phyloP scores from a whole-genome alignment of 2,329 filamentous ascomycete genomes.

The Paradendryphiella salina region DNA sequence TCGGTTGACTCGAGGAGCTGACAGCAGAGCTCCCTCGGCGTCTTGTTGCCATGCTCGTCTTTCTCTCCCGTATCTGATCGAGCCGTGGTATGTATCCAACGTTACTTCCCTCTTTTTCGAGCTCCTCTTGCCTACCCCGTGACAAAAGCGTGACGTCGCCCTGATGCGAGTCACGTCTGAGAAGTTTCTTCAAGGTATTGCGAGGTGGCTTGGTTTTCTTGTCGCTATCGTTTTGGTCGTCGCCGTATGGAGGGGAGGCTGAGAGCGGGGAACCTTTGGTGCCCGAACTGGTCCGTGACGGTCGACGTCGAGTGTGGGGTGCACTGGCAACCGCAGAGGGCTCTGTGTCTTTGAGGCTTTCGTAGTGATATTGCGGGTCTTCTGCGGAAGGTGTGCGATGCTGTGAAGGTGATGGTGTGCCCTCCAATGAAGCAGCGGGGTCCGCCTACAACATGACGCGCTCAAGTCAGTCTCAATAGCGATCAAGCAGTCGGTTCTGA shows the following conservation, averaged over 20 bases:
- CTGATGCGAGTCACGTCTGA: constrained; percentile 24
- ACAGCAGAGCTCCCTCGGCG: constrained; percentile 29
- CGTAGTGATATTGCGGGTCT: constrained; percentile 19
- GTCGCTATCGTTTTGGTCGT: constrained; percentile 28
- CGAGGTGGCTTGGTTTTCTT: constrained; percentile 27
- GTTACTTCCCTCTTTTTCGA: constrained; percentile 25
- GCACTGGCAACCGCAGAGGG: constrained; percentile 13
- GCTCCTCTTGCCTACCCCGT: constrained; percentile 19
- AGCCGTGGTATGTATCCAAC: constrained; percentile 47
- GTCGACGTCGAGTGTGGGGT: constrained; percentile 30
- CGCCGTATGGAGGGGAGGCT: constrained; percentile 25
- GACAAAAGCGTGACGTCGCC: constrained; percentile 16
- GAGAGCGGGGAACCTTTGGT: constrained; percentile 26
- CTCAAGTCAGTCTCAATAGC: constrained; percentile 31
- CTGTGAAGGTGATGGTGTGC: constrained; percentile 23
- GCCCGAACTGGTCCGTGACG: constrained; percentile 27
- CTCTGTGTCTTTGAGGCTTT: constrained; percentile 16
- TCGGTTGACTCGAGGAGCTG: constrained; percentile 21
- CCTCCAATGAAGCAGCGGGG: constrained; percentile 30
- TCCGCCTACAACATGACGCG: constrained; percentile 34
- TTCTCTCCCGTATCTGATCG: constrained; percentile 48
- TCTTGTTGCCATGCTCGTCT: constrained; percentile 29
- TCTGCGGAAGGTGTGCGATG: constrained; percentile 24
- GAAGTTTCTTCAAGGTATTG: constrained; percentile 26
- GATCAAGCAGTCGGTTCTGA: constrained; percentile 6